These are phyloP conservation scores for Coemansia reversa DNA, from an alignment of 192 early-diverging fungal species.

Conservation along the genomic window DNA sequence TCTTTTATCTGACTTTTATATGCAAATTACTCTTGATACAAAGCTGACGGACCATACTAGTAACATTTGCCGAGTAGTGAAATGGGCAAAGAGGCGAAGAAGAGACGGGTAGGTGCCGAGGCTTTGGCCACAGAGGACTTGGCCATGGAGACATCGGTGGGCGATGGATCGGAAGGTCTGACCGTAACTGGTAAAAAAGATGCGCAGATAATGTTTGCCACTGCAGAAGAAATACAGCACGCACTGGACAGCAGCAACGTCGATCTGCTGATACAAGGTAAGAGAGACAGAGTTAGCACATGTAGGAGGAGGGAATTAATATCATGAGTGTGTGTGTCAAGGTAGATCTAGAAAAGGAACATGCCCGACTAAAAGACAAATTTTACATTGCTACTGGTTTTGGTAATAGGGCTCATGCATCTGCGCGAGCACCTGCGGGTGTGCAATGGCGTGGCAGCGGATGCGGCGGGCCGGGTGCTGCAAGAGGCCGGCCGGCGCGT, in stretches of 20 bases:
- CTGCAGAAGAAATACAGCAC: slow-evolving; percentile 30
- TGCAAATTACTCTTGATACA: not conserved
- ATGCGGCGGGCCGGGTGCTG: slow-evolving; percentile 8
- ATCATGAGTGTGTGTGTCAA: not conserved
- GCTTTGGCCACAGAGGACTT: not conserved
- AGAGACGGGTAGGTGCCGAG: slow-evolving; percentile 9
- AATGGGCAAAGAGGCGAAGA: slow-evolving; percentile 19
- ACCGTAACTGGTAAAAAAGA: slow-evolving; percentile 15
- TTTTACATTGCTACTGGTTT: not conserved
- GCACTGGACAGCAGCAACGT: slow-evolving; percentile 30
- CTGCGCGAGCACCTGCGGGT: slow-evolving; percentile 48
- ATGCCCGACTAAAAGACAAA: not conserved
- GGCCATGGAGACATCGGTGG: not conserved
- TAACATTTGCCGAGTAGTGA: not conserved
- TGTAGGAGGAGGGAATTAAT: too few species aligned
- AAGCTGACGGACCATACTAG: not conserved
- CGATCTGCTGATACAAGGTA: slow-evolving; percentile 53
- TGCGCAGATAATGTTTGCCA: slow-evolving; percentile 31
- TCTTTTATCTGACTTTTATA: not conserved
- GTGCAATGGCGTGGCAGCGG: slow-evolving; percentile 23
- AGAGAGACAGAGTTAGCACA: slow-evolving; percentile 1
- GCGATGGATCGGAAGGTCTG: not conserved
- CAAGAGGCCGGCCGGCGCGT: slow-evolving; percentile 37
- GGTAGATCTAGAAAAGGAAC: not conserved
- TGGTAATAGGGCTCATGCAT: slow-evolving; percentile 39